Conservation (phyloP, 1,139 yeast genomes). For the Pichia sp. region DNA sequence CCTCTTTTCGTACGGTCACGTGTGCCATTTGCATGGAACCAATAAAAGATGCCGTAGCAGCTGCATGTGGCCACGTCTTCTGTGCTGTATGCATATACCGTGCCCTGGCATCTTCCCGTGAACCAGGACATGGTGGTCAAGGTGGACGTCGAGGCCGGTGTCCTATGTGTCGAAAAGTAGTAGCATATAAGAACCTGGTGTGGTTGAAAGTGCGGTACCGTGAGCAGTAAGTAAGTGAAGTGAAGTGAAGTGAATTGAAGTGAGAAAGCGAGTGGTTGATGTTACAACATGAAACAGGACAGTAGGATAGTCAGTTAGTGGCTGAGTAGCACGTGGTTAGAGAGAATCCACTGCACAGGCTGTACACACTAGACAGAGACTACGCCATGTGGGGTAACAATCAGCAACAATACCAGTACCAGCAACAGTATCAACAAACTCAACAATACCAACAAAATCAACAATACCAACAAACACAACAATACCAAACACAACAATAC, state of each 20-base stretch:
- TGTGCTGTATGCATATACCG: conserved; percentile 46
- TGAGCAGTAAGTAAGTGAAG: conserved; percentile 1
- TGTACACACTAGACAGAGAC: no score
- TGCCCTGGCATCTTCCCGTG: conserved; percentile 34
- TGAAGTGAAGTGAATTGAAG: neutral
- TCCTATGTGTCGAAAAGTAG: conserved; percentile 42
- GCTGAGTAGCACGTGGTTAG: no score
- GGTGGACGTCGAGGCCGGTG: conserved; percentile 30
- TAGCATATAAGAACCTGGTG: conserved; percentile 32
- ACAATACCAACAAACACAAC: no score
- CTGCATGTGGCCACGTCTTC: conserved; percentile 52
- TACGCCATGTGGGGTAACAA: no score
- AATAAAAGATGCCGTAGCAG: conserved; percentile 40
- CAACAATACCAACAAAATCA: no score
- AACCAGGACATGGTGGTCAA: conserved; percentile 1
- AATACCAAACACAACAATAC: no score
- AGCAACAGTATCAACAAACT: no score
- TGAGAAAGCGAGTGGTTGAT: no score
- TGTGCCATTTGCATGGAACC: conserved; percentile 53
- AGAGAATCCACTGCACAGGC: no score
- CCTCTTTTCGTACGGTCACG: conserved; percentile 32
- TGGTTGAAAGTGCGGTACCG: conserved; percentile 22
- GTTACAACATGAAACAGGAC: no score
- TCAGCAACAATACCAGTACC: no score
- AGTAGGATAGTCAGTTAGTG: no score